These are phyloP conservation scores for Syncephalastrum racemosum DNA, from an alignment of 371 early-diverging fungal species.

Conservation along the genomic window DNA sequence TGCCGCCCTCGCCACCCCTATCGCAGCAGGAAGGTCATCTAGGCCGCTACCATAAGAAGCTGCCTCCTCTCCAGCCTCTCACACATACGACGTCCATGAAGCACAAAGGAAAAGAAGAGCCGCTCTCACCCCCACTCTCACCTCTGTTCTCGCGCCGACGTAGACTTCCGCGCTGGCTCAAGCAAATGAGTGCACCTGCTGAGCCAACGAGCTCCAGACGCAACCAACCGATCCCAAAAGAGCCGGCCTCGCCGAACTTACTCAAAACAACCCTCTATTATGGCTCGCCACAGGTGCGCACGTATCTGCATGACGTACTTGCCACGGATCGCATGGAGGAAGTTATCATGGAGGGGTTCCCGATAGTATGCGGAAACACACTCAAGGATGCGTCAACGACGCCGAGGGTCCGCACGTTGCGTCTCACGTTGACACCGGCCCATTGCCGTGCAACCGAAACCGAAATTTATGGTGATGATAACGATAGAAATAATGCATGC, in stretches of 20 bases:
- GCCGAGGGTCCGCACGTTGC: constrained; percentile 12
- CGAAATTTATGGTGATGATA: constrained; percentile 22
- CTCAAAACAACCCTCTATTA: constrained; percentile 18
- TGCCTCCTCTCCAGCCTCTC: too few relatives aligned
- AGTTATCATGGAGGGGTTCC: constrained; percentile 13
- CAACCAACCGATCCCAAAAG: too few relatives aligned
- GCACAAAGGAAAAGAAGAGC: not conserved
- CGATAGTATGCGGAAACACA: not conserved
- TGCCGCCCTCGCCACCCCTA: not conserved
- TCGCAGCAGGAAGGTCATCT: too few relatives aligned
- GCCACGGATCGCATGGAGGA: constrained; percentile 14
- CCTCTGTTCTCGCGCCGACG: constrained; percentile 6
- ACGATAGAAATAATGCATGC: too few relatives aligned
- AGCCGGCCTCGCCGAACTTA: not conserved
- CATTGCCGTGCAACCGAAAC: constrained; percentile 30
- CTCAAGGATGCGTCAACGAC: too few relatives aligned
- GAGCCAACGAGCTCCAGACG: not conserved
- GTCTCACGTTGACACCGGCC: constrained; percentile 32
- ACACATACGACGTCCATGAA: too few relatives aligned
- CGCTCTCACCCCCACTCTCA: constrained; percentile 8
- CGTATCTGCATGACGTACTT: constrained; percentile 18
- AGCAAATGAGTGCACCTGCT: constrained; percentile 10
- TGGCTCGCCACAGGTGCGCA: constrained; percentile 20
- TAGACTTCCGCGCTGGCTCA: constrained; percentile 13
- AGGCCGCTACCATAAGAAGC: too few relatives aligned